phyloP scores from a whole-genome alignment of 345 rosid genomes.

The Eucalyptus sideroxylon region DNA sequence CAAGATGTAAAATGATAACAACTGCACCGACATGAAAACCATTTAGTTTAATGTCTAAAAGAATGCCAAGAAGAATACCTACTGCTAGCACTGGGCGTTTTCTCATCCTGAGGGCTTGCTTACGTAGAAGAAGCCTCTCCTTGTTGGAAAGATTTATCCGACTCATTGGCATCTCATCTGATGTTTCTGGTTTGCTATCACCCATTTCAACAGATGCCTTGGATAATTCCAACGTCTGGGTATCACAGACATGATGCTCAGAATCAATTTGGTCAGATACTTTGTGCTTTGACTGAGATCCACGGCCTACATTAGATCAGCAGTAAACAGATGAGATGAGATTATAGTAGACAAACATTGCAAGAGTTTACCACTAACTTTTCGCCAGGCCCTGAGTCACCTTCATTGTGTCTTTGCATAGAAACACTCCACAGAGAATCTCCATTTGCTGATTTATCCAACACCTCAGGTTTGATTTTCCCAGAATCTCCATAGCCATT shows the following conservation, averaged over 20 bases:
- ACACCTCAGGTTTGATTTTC: conserved; percentile 7
- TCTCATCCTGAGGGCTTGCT: conserved; percentile 80
- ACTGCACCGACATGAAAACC: not conserved
- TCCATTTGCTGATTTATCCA: not conserved
- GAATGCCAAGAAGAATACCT: conserved; percentile 26
- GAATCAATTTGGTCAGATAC: not conserved
- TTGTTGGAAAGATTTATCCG: conserved; percentile 47
- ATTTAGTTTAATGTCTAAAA: not conserved
- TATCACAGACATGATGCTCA: not conserved
- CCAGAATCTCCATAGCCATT: conserved; percentile 2
- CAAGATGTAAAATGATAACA: not conserved
- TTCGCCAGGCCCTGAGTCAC: not conserved
- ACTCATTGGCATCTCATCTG: conserved; percentile 14
- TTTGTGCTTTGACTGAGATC: not conserved
- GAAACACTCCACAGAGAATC: not conserved
- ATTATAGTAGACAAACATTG: not conserved
- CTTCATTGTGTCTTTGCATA: not conserved
- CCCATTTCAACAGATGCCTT: conserved; percentile 1
- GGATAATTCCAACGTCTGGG: not conserved
- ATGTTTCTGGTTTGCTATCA: not conserved
- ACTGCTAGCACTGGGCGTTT: conserved; percentile 82
- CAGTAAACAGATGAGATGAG: conserved; percentile 6
- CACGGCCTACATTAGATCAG: not conserved
- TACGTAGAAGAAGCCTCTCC: conserved; percentile 81
- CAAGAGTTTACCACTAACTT: not conserved